phyloP scores from a whole-genome alignment of 1,139 yeast species.

The Spathaspora sp. region DNA sequence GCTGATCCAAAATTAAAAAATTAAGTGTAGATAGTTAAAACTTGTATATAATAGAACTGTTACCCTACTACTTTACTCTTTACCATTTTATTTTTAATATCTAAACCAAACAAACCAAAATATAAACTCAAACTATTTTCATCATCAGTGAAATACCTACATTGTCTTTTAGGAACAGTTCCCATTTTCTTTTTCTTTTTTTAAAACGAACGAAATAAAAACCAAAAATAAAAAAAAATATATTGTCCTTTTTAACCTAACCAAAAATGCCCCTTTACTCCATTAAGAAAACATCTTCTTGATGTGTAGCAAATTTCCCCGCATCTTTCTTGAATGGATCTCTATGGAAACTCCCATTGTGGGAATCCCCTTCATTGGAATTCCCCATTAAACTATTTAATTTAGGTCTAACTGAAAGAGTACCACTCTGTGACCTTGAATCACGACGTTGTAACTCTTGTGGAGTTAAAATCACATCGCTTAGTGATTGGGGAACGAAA shows the following conservation, averaged over 20 bases:
- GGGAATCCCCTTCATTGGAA: not conserved
- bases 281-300: conserved; percentile 17
- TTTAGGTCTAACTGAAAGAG: conserved; percentile 38
- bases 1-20: conserved; percentile 18
- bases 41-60: not conserved
- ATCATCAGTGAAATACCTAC: not conserved
- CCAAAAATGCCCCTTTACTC: not conserved
- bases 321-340: not conserved
- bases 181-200: not conserved
- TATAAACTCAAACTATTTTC: not conserved
- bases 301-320: conserved; percentile 1
- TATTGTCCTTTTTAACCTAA: not conserved
- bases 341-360: not conserved
- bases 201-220: too few species aligned
- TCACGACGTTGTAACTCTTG: conserved; percentile 69
- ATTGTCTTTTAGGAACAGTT: not conserved
- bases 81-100: not conserved
- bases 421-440: conserved; percentile 55
- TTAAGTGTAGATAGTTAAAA: not conserved
- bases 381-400: conserved; percentile 12
- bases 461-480: conserved; percentile 71
- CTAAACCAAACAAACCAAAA: not conserved
- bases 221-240: not conserved
- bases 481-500: conserved; percentile 72
- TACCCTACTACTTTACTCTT: not conserved